Base-by-base conservation (phyloP, 257 asterid genomes). In the Salvia hispanica region DNA sequence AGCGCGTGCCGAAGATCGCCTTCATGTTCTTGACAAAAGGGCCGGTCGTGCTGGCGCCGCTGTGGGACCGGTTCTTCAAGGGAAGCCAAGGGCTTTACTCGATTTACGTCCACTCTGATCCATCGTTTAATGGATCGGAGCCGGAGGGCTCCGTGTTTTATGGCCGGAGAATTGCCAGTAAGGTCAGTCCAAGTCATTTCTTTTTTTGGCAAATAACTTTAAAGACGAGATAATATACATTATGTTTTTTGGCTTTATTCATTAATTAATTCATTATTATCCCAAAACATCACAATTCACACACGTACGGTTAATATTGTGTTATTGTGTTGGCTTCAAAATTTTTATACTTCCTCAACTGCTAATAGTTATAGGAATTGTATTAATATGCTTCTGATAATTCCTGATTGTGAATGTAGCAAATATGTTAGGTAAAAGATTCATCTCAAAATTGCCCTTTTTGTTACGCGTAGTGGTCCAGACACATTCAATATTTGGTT, bases 151-250 rank as follows among this genome's bases (percentile, higher is more conserved):
- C 98, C 0, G 86, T 85, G 47, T 93, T 90, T 42, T 80, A 68
- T 66, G 94, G 88, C 72, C 72, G 92, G 70, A 77, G 96, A 45
- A 85, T 93, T 74, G 89, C 86, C 6, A 86, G 98, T 71, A 79
- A 90, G 97, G 98, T 92, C 18, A 78, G 90, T 70, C 9, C 7
- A 4, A 3, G 44, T 34, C 15, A 16, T 34, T 36, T 34, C 39
- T 1, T 34, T 34, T 34, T 25, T 25, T 25, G 31, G 31, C 31
- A 25, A 25, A 25, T 25, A 25, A 25, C 1, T 18, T 18, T 18
- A 18, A 18, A 1, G 21, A 18, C 31, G 31, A 2, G 31, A 25
- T 25, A 25, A 18, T 18, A 18, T 18, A 18, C 0, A 18, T 2
- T 25, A 25, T 25, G 31, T 0, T 0, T 25, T 25, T 25, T 25